Conservation (phyloP, 208 protist genomes). For the Wallacemonas sp. region DNA sequence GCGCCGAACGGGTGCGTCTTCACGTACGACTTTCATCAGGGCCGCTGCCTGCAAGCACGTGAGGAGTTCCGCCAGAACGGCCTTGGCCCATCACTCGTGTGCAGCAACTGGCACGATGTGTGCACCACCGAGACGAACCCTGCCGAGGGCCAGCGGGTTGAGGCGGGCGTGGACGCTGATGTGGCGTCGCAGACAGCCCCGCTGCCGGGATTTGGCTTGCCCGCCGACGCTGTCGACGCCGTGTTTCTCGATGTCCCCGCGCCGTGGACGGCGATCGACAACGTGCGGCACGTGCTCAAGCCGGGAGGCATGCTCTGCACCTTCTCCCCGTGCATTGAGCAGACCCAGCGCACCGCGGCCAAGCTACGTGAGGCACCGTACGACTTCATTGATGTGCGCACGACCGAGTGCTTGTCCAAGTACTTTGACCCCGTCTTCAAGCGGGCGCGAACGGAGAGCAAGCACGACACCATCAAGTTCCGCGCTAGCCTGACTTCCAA, state of each 20-base stretch:
- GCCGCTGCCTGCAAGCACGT: constrained; percentile 72
- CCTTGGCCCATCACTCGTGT: constrained; percentile 54
- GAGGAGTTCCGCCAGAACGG: constrained; percentile 81
- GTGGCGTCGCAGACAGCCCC: constrained; percentile 44
- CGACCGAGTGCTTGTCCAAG: constrained; percentile 83
- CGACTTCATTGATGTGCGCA: constrained; percentile 87
- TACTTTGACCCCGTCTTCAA: constrained; percentile 76
- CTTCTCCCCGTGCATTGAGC: constrained; percentile 95
- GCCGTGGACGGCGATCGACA: constrained; percentile 86
- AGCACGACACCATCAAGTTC: constrained; percentile 50
- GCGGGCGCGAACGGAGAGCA: constrained; percentile 43
- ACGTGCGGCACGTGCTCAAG: constrained; percentile 80
- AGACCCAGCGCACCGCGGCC: constrained; percentile 85
- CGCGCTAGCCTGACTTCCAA: constrained; percentile 59
- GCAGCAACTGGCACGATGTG: constrained; percentile 82
- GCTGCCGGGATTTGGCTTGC: constrained; percentile 72
- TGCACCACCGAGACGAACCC: constrained; percentile 49
- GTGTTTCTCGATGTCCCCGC: constrained; percentile 94
- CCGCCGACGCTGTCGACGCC: constrained; percentile 73
- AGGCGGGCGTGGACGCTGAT: constrained; percentile 27
- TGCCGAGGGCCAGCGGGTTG: constrained; percentile 16
- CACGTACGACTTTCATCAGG: constrained; percentile 90
- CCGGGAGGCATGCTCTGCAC: constrained; percentile 89
- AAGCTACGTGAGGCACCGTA: constrained; percentile 58
- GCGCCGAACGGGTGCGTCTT: constrained; percentile 78